Evolutionary conservation across 345 rosid species (phyloP).

Genomic region (Eucalyptus cloeziana): DNA sequence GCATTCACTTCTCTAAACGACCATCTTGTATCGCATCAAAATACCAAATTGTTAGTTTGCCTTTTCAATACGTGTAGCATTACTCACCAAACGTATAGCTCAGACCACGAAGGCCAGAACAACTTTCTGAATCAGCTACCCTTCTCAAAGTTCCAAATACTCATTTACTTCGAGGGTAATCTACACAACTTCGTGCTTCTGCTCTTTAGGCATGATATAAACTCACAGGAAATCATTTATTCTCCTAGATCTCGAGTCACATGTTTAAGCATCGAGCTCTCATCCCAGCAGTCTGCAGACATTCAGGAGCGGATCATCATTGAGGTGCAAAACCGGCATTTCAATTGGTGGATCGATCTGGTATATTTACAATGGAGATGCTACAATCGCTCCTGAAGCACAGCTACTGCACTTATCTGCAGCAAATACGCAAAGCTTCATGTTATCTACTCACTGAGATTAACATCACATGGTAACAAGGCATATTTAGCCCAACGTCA

Average conservation of each 20-base stretch:
- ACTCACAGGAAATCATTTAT: background rate
- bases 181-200: background rate
- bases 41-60: background rate
- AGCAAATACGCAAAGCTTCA: background rate
- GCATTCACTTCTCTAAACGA: background rate
- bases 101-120: background rate
- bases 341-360: background rate
- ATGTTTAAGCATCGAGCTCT: background rate
- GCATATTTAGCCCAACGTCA: background rate
- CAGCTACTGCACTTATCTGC: background rate
- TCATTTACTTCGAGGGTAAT: background rate
- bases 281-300: background rate
- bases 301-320: background rate
- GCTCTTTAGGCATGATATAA: background rate
- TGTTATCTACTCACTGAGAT: background rate
- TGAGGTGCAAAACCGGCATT: background rate
- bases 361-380: background rate
- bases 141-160: background rate
- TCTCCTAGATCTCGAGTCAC: background rate
- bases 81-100: background rate
- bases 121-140: background rate
- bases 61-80: background rate
- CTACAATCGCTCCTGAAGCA: background rate
- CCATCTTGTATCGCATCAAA: background rate
- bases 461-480: background rate